Percentiles rank a stretch among this genome's conserved stretches.
phyloP scores from a whole-genome alignment of 2,329 filamentous ascomycete species.

The Apiospora sp. region DNA sequence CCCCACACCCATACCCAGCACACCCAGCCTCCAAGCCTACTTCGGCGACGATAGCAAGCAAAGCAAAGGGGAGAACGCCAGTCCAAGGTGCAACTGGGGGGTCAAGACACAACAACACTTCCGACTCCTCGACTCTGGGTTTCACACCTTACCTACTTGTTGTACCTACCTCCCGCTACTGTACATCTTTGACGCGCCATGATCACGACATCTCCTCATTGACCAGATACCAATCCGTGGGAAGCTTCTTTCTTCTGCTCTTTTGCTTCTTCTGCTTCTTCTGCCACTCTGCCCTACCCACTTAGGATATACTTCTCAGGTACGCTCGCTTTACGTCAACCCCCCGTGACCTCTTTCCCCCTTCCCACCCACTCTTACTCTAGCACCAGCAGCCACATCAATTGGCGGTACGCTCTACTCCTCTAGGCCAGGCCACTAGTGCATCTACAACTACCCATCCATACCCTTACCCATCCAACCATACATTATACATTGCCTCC shows the following conservation, averaged over 20 bases:
- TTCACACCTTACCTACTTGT: background rate
- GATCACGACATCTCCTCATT: slow-evolving; percentile 3
- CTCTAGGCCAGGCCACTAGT: slow-evolving; percentile 14
- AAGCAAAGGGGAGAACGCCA: background rate
- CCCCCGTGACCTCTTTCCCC: background rate
- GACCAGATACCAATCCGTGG: background rate
- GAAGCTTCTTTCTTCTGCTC: background rate
- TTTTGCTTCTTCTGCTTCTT: background rate
- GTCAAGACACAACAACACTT: background rate
- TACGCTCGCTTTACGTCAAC: slow-evolving; percentile 20
- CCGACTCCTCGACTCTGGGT: background rate
- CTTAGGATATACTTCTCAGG: slow-evolving; percentile 6
- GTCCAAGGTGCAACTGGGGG: background rate
- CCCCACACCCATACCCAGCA: background rate
- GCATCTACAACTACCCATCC: slow-evolving; percentile 8
- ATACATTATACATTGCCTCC: slow-evolving; percentile 15
- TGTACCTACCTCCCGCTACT: background rate
- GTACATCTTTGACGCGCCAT: background rate
- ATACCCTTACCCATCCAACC: slow-evolving; percentile 16
- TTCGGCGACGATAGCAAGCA: background rate
- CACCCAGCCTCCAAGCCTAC: slow-evolving; percentile 4
- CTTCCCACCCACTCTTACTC: background rate
- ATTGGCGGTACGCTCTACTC: slow-evolving; percentile 11
- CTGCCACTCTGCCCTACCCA: background rate
- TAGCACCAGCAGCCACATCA: background rate